phyloP scores from a whole-genome alignment of 768 basidiomycete genomes.

The Terana coerulea region DNA sequence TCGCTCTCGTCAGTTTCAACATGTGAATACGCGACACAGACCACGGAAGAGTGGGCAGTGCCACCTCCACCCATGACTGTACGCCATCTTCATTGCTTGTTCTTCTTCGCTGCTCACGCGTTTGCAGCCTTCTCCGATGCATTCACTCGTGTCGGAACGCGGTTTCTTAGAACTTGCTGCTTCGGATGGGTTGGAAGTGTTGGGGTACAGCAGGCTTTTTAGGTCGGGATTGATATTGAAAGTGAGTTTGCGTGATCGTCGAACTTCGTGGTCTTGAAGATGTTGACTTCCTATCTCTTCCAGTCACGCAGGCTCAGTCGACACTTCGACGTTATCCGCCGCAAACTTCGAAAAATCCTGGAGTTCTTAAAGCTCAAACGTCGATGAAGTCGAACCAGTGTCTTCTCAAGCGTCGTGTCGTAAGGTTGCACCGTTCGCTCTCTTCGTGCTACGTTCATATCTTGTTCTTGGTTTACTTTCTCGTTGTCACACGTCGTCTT shows the following conservation, averaged over 20 bases:
- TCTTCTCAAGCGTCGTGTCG: neutral
- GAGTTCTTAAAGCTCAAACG: neutral
- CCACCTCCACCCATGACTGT: too few species aligned
- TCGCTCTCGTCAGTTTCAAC: too few species aligned
- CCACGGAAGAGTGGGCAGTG: too few species aligned
- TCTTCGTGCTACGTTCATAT: neutral
- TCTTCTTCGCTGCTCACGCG: too few species aligned
- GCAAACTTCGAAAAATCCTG: neutral
- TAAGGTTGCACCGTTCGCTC: too few species aligned
- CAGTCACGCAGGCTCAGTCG: neutral
- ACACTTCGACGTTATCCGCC: neutral
- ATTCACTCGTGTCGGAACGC: neutral
- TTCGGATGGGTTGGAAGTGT: neutral
- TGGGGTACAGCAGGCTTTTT: neutral
- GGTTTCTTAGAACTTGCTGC: neutral
- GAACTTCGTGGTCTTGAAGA: neutral
- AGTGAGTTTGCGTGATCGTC: neutral
- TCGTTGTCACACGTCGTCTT: neutral
- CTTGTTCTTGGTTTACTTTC: conserved; percentile 3
- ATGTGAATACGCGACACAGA: too few species aligned
- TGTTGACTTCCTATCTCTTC: neutral
- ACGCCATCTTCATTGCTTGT: too few species aligned
- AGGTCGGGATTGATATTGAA: neutral
- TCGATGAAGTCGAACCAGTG: neutral
- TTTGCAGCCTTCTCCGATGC: neutral